These are phyloP conservation scores for Cicer arietinum DNA, from an alignment of 306 rosid genomes.

Conservation along the genomic window DNA sequence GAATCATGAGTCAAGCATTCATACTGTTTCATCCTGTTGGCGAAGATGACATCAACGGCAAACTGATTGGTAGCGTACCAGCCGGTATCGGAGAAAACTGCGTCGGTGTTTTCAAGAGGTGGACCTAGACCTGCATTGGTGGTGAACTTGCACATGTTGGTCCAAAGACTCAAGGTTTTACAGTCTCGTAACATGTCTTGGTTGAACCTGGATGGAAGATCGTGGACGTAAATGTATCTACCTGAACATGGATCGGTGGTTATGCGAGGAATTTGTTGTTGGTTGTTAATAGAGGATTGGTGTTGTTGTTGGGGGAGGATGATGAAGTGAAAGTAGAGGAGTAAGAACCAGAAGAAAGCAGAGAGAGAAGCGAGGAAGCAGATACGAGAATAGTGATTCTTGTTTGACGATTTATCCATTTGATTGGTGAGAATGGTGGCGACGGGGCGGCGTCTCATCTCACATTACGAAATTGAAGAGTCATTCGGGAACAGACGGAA, in stretches of 20 bases:
- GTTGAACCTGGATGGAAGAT: constrained; percentile 86
- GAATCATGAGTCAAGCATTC: constrained; percentile 83
- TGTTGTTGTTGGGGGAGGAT: constrained; percentile 59
- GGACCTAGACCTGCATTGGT: constrained; percentile 95
- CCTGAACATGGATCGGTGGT: constrained; percentile 89
- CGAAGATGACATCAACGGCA: constrained; percentile 88
- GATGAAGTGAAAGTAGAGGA: constrained; percentile 79
- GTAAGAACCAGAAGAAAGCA: constrained; percentile 79
- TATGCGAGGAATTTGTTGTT: constrained; percentile 54
- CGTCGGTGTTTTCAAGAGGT: constrained; percentile 79
- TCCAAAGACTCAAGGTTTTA: constrained; percentile 74
- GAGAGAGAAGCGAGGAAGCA: constrained; percentile 73
- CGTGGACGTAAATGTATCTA: constrained; percentile 85
- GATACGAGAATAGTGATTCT: constrained; percentile 63
- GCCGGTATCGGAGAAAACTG: constrained; percentile 78
- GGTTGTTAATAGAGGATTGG: background rate
- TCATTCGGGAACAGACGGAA: constrained; percentile 28
- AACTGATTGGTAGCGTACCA: constrained; percentile 99
- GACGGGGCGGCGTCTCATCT: constrained; percentile 88
- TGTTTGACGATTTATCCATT: constrained; percentile 73
- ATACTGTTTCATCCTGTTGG: constrained; percentile 90
- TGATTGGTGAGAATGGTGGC: constrained; percentile 56
- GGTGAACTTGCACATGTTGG: constrained; percentile 96
- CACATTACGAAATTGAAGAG: constrained; percentile 11
- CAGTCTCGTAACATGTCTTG: constrained; percentile 91